These are phyloP conservation scores for Microbotryum lychnidis-dioicae DNA, from an alignment of 1,284 basidiomycete genomes.

Conservation along the genomic window DNA sequence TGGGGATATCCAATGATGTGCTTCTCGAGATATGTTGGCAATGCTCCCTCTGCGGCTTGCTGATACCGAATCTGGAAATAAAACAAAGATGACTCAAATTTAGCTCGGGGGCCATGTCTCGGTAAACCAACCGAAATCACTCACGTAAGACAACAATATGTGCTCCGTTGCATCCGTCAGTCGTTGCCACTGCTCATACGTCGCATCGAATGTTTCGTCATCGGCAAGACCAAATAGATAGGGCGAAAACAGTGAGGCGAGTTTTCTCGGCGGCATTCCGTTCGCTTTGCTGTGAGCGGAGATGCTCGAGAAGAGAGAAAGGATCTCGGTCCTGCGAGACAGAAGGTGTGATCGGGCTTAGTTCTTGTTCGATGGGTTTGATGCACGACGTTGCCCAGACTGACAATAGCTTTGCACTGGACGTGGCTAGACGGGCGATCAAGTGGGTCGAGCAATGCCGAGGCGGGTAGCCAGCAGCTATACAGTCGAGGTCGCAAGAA, in stretches of 20 bases:
- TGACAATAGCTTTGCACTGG: constrained; percentile 39
- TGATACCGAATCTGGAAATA: constrained; percentile 30
- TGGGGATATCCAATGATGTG: constrained; percentile 32
- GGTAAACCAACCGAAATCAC: constrained; percentile 44
- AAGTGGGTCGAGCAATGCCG: constrained; percentile 55
- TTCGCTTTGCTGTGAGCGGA: constrained; percentile 25
- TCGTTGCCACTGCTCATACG: constrained; percentile 71
- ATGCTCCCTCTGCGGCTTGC: constrained; percentile 18
- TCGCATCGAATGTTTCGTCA: constrained; percentile 59
- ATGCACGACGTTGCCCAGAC: background rate
- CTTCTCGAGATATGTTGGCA: constrained; percentile 33
- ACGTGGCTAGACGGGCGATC: constrained; percentile 66
- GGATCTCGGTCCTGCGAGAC: constrained; percentile 12
- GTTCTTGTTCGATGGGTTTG: no score
- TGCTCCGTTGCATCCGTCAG: constrained; percentile 79
- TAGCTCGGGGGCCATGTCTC: background rate
- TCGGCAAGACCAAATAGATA: constrained; percentile 64
- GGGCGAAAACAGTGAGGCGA: constrained; percentile 66
- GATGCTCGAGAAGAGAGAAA: constrained; percentile 24
- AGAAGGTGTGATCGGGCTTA: background rate
- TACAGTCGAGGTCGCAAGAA: background rate
- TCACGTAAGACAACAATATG: constrained; percentile 70
- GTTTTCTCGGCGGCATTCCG: constrained; percentile 34
- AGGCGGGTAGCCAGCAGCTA: no score
- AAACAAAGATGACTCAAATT: background rate